Percentiles rank a stretch among this genome's conserved stretches.
These are phyloP conservation scores for Wickerhamomyces queroliae DNA, from an alignment of 805 yeast species.

Conservation along the genomic window DNA sequence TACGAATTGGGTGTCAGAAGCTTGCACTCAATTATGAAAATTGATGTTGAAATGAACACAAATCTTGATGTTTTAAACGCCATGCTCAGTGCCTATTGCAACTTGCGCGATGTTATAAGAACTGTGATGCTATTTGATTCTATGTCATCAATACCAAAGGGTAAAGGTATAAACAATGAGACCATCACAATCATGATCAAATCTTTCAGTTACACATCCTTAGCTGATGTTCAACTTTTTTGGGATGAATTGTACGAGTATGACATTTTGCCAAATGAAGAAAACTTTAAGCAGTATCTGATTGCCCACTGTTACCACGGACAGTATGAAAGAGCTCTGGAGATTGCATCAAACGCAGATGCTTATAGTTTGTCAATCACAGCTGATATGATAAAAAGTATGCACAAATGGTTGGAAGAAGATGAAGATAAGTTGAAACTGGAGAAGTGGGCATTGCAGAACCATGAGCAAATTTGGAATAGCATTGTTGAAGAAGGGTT, in stretches of 20 bases:
- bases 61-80: constrained; percentile 56
- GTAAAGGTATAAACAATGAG: constrained; percentile 48
- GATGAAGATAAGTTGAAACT: constrained; percentile 12
- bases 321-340: constrained; percentile 48
- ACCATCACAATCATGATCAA: constrained; percentile 64
- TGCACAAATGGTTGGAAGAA: constrained; percentile 37
- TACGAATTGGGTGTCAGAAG: constrained; percentile 64
- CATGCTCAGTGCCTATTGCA: constrained; percentile 57
- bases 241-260: constrained; percentile 51
- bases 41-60: constrained; percentile 52
- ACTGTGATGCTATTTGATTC: constrained; percentile 57
- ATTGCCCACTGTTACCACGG: constrained; percentile 71
- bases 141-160: constrained; percentile 49
- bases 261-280: constrained; percentile 45
- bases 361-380: constrained; percentile 41
- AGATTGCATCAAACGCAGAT: constrained; percentile 39
- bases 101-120: constrained; percentile 47
- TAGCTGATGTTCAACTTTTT: constrained; percentile 51
- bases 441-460: constrained; percentile 29
- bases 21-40: constrained; percentile 55
- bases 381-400: constrained; percentile 37
- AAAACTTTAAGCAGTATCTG: constrained; percentile 52
- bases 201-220: constrained; percentile 46
- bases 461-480: constrained; percentile 32
- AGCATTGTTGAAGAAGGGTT: constrained; percentile 23